Evolutionary conservation across 2,329 filamentous ascomycete genomes (phyloP).

Genomic region (Neofusicoccum cordaticola): DNA sequence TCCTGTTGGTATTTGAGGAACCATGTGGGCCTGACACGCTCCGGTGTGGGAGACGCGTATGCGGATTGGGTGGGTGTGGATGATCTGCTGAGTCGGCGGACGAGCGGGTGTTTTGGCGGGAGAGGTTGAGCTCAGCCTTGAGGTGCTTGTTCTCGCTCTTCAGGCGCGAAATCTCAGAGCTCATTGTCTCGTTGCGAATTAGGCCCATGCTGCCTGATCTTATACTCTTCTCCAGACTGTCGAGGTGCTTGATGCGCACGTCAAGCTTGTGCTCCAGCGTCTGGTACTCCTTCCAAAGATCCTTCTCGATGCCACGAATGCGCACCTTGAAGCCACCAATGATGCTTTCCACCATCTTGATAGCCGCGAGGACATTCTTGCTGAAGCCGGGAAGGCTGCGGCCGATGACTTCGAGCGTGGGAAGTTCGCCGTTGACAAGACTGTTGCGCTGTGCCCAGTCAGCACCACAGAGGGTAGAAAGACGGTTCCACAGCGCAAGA

Average conservation of each 20-base stretch:
- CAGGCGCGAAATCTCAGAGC: slow-evolving; percentile 57
- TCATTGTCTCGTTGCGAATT: slow-evolving; percentile 22
- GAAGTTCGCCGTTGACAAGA: slow-evolving; percentile 82
- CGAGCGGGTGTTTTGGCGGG: slow-evolving; percentile 47
- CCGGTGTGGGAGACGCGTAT: background rate
- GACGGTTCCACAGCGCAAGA: slow-evolving; percentile 82
- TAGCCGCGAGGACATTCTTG: slow-evolving; percentile 80
- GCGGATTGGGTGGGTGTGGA: slow-evolving; percentile 24
- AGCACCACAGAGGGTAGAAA: slow-evolving; percentile 79
- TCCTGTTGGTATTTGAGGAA: slow-evolving; percentile 31
- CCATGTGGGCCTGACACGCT: slow-evolving; percentile 21
- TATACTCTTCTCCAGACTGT: slow-evolving; percentile 78
- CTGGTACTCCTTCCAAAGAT: slow-evolving; percentile 89
- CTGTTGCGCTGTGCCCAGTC: slow-evolving; percentile 92
- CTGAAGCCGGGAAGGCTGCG: slow-evolving; percentile 85
- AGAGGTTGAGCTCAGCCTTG: slow-evolving; percentile 63
- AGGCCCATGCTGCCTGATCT: slow-evolving; percentile 30
- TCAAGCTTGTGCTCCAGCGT: slow-evolving; percentile 78
- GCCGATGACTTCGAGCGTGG: slow-evolving; percentile 79
- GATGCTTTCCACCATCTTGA: slow-evolving; percentile 82
- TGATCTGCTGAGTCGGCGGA: slow-evolving; percentile 22
- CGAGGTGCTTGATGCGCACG: slow-evolving; percentile 76
- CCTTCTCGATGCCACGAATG: slow-evolving; percentile 81
- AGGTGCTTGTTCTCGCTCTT: slow-evolving; percentile 60
- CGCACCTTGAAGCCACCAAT: slow-evolving; percentile 74